phyloP scores from a whole-genome alignment of 352 stramenopile genomes.

The Globisporangium recalcitrans region DNA sequence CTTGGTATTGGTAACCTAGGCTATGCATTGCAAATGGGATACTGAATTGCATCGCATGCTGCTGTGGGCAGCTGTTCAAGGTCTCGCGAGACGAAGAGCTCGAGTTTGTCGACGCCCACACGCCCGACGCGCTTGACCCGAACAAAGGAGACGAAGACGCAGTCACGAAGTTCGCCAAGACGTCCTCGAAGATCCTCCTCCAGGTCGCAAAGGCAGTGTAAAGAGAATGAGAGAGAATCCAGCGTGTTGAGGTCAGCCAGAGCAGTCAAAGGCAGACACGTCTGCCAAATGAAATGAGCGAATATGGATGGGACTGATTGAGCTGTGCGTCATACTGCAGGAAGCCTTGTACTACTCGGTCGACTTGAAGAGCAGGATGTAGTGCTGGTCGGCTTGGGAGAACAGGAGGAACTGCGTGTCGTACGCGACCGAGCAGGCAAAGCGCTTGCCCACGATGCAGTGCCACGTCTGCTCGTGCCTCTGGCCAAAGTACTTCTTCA shows the following conservation, averaged over 20 bases:
- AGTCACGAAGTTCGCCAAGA: slow-evolving; percentile 49
- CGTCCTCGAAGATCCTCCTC: slow-evolving; percentile 53
- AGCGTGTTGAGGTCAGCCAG: neutral
- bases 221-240: neutral
- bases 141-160: slow-evolving; percentile 30
- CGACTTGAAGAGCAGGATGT: slow-evolving; percentile 84
- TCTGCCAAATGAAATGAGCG: neutral
- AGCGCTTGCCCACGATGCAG: slow-evolving; percentile 90
- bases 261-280: neutral
- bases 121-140: slow-evolving; percentile 36
- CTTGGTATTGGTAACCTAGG: neutral
- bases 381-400: slow-evolving; percentile 77
- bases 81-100: slow-evolving; percentile 64
- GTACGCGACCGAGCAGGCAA: slow-evolving; percentile 88
- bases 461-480: slow-evolving; percentile 93
- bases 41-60: neutral
- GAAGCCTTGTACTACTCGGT: slow-evolving; percentile 31
- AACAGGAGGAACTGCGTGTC: slow-evolving; percentile 88
- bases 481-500: slow-evolving; percentile 99
- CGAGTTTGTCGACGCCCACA: slow-evolving; percentile 57
- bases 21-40: neutral
- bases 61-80: slow-evolving; percentile 55
- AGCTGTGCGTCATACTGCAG: neutral
- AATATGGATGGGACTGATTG: neutral
- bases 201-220: slow-evolving; percentile 44